Percentiles rank a stretch among this genome's conserved stretches.
These are phyloP conservation scores for Suhomyces panamericanus DNA, from an alignment of 1,139 yeast species.

Conservation along the genomic window DNA sequence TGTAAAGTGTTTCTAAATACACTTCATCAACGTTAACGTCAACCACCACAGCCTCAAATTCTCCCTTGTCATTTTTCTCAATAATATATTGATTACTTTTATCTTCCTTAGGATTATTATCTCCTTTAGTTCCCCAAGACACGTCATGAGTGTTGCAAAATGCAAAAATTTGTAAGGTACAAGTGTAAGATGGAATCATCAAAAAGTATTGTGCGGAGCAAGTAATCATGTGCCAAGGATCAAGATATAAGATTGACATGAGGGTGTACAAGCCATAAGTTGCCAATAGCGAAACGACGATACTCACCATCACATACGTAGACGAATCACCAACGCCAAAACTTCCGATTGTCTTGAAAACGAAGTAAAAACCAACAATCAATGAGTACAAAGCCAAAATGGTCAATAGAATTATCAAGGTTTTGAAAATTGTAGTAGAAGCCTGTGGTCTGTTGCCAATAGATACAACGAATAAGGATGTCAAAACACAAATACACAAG, in stretches of 20 bases:
- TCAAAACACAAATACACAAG: slow-evolving; percentile 73
- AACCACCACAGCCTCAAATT: slow-evolving; percentile 86
- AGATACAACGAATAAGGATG: slow-evolving; percentile 84
- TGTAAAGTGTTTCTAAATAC: slow-evolving; percentile 73
- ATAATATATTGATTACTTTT: slow-evolving; percentile 44
- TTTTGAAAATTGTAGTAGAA: slow-evolving; percentile 64
- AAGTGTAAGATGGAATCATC: slow-evolving; percentile 86
- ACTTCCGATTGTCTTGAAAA: slow-evolving; percentile 51
- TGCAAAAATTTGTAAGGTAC: slow-evolving; percentile 90
- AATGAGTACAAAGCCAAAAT: slow-evolving; percentile 81
- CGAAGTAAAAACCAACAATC: slow-evolving; percentile 79
- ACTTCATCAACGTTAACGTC: slow-evolving; percentile 89
- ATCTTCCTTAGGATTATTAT: slow-evolving; percentile 66
- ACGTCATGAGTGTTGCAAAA: slow-evolving; percentile 96
- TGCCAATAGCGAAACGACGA: slow-evolving; percentile 81
- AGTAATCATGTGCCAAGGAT: slow-evolving; percentile 92
- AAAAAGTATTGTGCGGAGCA: slow-evolving; percentile 83
- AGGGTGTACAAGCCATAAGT: slow-evolving; percentile 86
- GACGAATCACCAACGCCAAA: slow-evolving; percentile 42
- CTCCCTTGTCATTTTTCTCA: slow-evolving; percentile 53
- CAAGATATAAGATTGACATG: slow-evolving; percentile 78
- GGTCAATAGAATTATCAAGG: slow-evolving; percentile 69
- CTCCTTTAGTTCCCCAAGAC: slow-evolving; percentile 98
- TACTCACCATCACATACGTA: slow-evolving; percentile 64
- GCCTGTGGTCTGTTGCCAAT: slow-evolving; percentile 98